Evolutionary conservation across 2,329 filamentous ascomycete genomes (phyloP).

Genomic region (Cladophialophora bantiana): DNA sequence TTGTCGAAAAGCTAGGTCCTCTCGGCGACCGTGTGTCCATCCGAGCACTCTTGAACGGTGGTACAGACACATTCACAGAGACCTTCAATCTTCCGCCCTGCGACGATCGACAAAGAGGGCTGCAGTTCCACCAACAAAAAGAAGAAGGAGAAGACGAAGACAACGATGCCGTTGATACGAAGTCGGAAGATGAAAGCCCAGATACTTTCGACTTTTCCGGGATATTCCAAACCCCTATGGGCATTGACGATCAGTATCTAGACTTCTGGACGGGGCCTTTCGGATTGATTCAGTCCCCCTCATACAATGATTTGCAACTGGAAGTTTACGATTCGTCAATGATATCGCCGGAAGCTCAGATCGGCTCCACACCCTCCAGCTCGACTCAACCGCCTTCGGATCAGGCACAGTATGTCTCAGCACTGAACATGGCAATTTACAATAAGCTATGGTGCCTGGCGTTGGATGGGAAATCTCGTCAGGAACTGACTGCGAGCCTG

Average conservation of each 20-base stretch:
- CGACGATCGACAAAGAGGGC: conserved; percentile 47
- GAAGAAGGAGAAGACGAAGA: conserved; percentile 33
- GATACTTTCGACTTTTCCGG: conserved; percentile 27
- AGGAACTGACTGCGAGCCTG: conserved; percentile 50
- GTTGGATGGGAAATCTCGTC: conserved; percentile 48
- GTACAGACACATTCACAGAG: conserved; percentile 56
- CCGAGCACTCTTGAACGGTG: conserved; percentile 55
- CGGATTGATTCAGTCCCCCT: conserved; percentile 29
- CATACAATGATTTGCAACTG: conserved; percentile 30
- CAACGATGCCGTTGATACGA: conserved; percentile 6
- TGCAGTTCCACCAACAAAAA: conserved; percentile 48
- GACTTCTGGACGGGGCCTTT: conserved; percentile 37
- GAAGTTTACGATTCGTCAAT: conserved; percentile 31
- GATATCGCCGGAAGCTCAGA: conserved; percentile 13
- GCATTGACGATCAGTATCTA: conserved; percentile 30
- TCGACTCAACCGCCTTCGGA: conserved; percentile 21
- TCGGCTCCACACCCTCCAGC: conserved; percentile 24
- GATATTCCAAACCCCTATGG: conserved; percentile 31
- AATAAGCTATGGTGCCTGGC: conserved; percentile 49
- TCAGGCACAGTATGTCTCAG: conserved; percentile 45
- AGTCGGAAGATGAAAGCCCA: conserved; percentile 12
- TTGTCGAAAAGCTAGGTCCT: conserved; percentile 18
- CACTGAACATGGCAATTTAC: conserved; percentile 51
- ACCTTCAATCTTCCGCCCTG: conserved; percentile 53
- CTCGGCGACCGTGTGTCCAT: conserved; percentile 53